A percentile compares a stretch with the other conserved stretches of the same genome.
These are phyloP conservation scores for Centaurea solstitialis DNA, from an alignment of 129 eudicot species.

Conservation along the genomic window DNA sequence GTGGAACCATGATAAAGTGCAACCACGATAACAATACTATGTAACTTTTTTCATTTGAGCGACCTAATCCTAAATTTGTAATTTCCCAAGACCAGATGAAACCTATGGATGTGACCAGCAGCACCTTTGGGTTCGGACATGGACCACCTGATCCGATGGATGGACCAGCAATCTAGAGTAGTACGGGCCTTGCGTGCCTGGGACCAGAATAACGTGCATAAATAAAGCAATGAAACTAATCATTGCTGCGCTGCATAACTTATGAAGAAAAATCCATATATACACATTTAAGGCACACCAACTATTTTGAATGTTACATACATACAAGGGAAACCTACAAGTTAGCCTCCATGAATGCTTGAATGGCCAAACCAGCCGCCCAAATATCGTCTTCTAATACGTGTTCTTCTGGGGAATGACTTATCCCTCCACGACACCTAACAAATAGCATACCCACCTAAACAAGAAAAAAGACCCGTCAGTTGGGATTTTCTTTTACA, in stretches of 20 bases:
- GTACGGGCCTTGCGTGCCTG: too few relatives aligned
- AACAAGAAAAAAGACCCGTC: not conserved
- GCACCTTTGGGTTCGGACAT: too few relatives aligned
- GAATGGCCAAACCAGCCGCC: conserved; percentile 85
- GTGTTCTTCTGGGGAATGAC: conserved; percentile 95
- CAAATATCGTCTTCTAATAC: conserved; percentile 87
- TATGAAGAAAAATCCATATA: conserved; percentile 27
- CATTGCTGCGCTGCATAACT: conserved; percentile 22
- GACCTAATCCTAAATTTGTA: too few relatives aligned
- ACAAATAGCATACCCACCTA: conserved; percentile 95
- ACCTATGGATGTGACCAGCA: too few relatives aligned
- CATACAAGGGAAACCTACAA: conserved; percentile 33
- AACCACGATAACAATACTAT: too few relatives aligned
- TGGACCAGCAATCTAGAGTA: too few relatives aligned
- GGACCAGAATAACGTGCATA: not conserved
- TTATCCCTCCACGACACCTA: conserved; percentile 93
- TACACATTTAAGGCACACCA: conserved; percentile 13
- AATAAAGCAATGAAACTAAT: conserved; percentile 32
- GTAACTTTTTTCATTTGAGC: too few relatives aligned
- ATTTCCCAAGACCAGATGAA: too few relatives aligned
- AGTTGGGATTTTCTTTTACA: not conserved
- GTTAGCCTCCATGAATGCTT: conserved; percentile 55
- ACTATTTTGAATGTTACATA: conserved; percentile 20
- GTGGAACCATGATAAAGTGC: too few relatives aligned
- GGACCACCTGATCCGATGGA: too few relatives aligned